Conservation (phyloP, 805 yeast species). For the Myxozyma monticola region DNA sequence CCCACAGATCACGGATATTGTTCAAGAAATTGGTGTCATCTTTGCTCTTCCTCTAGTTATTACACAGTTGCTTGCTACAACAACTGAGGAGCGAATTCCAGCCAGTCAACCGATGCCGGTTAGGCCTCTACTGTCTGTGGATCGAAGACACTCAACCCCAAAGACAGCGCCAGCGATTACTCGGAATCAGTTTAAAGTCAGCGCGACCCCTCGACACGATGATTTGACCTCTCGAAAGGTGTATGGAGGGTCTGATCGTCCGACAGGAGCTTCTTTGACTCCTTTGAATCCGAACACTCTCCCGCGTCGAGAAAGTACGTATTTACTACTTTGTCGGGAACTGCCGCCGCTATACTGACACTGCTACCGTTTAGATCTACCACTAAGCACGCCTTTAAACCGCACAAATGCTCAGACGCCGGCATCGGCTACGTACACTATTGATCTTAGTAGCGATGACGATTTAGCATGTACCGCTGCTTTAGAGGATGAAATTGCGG, state of each 20-base stretch:
- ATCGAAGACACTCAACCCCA: neutral
- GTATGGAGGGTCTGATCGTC: too few relatives aligned
- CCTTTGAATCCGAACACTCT: too few relatives aligned
- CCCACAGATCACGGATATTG: slow-evolving; percentile 1
- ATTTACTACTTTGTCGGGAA: too few relatives aligned
- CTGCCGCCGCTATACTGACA: too few relatives aligned
- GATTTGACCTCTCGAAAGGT: too few relatives aligned
- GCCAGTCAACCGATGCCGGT: slow-evolving; percentile 7
- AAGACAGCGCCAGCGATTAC: neutral
- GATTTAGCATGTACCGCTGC: neutral
- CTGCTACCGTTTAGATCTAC: too few relatives aligned
- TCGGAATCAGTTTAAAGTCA: too few relatives aligned
- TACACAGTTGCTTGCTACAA: slow-evolving; percentile 4
- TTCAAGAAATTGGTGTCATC: neutral
- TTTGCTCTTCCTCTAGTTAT: slow-evolving; percentile 2
- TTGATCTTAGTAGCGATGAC: slow-evolving; percentile 25
- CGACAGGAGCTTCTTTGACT: too few relatives aligned
- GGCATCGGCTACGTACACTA: slow-evolving; percentile 13
- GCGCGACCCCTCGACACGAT: too few relatives aligned
- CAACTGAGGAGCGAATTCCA: slow-evolving; percentile 6
- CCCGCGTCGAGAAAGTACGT: too few relatives aligned
- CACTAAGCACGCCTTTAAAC: too few relatives aligned
- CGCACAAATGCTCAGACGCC: too few relatives aligned
- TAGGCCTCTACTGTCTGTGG: slow-evolving; percentile 6
- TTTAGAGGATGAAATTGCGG: neutral